phyloP scores from a whole-genome alignment of 805 yeast species.

The Saccharomycopsis sp. region DNA sequence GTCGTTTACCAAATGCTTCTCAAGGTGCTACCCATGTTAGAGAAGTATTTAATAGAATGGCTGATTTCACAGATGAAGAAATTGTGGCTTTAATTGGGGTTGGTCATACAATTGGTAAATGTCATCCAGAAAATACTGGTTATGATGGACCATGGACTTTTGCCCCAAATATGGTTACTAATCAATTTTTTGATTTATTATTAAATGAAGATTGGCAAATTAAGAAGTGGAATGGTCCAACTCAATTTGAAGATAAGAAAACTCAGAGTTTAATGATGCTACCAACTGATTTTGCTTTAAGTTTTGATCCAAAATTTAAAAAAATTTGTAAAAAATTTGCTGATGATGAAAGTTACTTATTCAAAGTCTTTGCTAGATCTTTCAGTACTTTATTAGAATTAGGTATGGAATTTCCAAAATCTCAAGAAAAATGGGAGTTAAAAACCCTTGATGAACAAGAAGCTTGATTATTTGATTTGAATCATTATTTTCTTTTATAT shows the following conservation, averaged over 20 bases:
- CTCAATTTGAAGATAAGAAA: slow-evolving; percentile 52
- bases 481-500: too few relatives aligned
- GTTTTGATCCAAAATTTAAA: slow-evolving; percentile 49
- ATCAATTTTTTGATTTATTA: slow-evolving; percentile 59
- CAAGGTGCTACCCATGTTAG: slow-evolving; percentile 56
- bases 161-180: slow-evolving; percentile 61
- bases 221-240: slow-evolving; percentile 52
- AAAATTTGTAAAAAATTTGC: slow-evolving; percentile 62
- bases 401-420: slow-evolving; percentile 57
- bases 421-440: slow-evolving; percentile 36
- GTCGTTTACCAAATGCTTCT: slow-evolving; percentile 66
- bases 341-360: slow-evolving; percentile 49
- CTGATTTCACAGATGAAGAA: slow-evolving; percentile 49
- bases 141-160: slow-evolving; percentile 90
- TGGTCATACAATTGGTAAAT: slow-evolving; percentile 69
- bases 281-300: slow-evolving; percentile 65
- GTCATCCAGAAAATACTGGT: slow-evolving; percentile 60
- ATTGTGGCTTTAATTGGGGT: slow-evolving; percentile 63
- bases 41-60: slow-evolving; percentile 47
- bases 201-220: slow-evolving; percentile 42
- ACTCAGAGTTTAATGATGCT: slow-evolving; percentile 71
- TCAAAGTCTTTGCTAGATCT: slow-evolving; percentile 52
- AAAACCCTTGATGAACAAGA: slow-evolving; percentile 65
- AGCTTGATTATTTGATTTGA: too few relatives aligned
- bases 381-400: slow-evolving; percentile 66